Conservation (phyloP, 208 protist genomes). For the Phytomonas sp. region DNA sequence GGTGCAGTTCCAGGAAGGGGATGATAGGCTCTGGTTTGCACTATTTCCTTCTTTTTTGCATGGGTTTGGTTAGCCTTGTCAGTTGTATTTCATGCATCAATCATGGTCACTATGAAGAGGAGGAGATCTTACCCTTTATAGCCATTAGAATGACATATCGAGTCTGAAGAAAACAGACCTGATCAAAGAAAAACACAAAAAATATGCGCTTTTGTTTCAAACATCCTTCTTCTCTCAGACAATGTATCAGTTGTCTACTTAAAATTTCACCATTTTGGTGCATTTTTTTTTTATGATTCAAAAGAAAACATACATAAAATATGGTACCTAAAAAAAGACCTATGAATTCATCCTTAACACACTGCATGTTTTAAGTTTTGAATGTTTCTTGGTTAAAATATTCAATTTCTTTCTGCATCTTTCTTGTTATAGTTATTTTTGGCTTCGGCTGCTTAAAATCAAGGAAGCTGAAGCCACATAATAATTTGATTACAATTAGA, state of each 20-base stretch:
- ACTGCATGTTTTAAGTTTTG: not conserved
- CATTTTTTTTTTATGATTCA: not conserved
- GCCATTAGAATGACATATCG: not conserved
- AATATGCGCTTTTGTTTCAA: not conserved
- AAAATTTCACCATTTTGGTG: not conserved
- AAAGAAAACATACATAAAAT: not conserved
- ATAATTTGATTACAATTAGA: not conserved
- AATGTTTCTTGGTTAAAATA: not conserved
- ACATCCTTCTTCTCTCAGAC: not conserved
- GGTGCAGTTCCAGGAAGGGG: too few species aligned
- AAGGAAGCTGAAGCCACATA: not conserved
- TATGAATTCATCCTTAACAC: not conserved
- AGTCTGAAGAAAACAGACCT: not conserved
- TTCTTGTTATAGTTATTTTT: slow-evolving; percentile 1
- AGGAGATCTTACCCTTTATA: not conserved
- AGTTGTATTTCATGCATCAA: too few species aligned
- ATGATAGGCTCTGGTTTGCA: too few species aligned
- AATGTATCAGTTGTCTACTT: not conserved
- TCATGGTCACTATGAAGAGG: not conserved
- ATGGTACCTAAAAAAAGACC: not conserved
- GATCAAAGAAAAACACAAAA: not conserved
- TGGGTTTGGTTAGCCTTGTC: too few species aligned
- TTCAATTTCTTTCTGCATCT: not conserved
- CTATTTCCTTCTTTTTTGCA: too few species aligned
- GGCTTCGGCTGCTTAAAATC: not conserved